Conservation (phyloP, 2,329 filamentous ascomycete species). For the Cladophialophora immunda region DNA sequence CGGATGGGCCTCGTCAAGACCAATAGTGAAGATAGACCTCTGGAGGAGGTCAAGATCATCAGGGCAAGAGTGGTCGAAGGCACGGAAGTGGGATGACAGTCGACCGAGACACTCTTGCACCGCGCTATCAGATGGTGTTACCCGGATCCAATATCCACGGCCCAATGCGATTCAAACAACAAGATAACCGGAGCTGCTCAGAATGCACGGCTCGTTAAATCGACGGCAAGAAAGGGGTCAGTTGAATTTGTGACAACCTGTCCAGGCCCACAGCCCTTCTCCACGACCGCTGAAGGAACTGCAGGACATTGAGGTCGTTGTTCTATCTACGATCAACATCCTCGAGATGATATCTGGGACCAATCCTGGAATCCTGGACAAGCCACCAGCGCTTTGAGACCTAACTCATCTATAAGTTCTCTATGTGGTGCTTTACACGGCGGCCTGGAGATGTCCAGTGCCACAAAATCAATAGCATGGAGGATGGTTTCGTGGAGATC, state of each 20-base stretch:
- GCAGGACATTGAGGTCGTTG: neutral
- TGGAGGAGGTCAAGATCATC: conserved; percentile 82
- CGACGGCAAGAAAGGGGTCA: neutral
- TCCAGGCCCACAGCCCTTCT: neutral
- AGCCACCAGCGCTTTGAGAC: conserved; percentile 1
- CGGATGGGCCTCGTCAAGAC: conserved; percentile 90
- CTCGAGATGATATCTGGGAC: neutral
- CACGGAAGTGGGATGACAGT: conserved; percentile 21
- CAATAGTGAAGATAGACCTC: conserved; percentile 78
- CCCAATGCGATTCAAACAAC: neutral
- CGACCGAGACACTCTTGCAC: neutral
- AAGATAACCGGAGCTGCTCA: neutral
- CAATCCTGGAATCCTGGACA: neutral
- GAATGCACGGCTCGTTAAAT: neutral
- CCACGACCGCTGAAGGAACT: neutral
- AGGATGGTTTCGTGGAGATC: neutral
- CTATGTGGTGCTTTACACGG: neutral
- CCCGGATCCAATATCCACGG: neutral
- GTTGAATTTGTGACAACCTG: neutral
- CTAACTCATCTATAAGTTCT: neutral
- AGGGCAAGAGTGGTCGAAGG: conserved; percentile 73
- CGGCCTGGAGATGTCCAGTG: neutral
- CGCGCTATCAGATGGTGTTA: neutral
- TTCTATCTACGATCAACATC: neutral
- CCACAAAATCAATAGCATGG: neutral